Conservation (phyloP, 495 filamentous ascomycete species). For the Pyrenula aspistea region DNA sequence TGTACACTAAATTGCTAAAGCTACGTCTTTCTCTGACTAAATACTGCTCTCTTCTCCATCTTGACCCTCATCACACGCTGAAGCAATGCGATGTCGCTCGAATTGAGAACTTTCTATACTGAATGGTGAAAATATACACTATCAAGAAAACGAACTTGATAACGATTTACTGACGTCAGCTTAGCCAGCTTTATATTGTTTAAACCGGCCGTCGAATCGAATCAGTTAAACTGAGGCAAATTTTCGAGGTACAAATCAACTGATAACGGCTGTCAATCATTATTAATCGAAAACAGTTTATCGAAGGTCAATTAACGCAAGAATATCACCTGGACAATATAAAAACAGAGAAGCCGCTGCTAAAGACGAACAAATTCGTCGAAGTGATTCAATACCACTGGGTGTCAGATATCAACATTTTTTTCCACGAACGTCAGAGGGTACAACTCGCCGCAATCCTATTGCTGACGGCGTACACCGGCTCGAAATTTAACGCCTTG, state of each 20-base stretch:
- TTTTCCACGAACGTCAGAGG: constrained; percentile 2
- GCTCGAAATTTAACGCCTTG: too few species aligned
- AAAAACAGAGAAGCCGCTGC: constrained; percentile 2
- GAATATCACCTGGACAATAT: constrained; percentile 1
- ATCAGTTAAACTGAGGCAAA: constrained; percentile 1
- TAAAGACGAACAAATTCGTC: constrained; percentile 2
- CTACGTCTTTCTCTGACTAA: too few species aligned
- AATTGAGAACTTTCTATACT: too few species aligned
- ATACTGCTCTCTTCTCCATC: too few species aligned
- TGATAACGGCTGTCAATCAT: not conserved
- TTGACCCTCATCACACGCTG: too few species aligned
- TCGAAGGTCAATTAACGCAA: constrained; percentile 1
- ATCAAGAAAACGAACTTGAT: too few species aligned
- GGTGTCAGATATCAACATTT: constrained; percentile 3
- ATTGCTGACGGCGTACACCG: not conserved
- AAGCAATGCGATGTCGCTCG: too few species aligned
- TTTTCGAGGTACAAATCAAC: not conserved
- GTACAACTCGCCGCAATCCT: constrained; percentile 5
- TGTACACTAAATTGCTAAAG: too few species aligned
- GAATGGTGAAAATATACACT: too few species aligned
- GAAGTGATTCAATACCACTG: constrained; percentile 4
- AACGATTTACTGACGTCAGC: too few species aligned
- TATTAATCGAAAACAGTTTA: constrained; percentile 1
- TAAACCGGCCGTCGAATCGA: too few species aligned
- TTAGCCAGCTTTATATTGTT: too few species aligned